Conservation (phyloP, 1,284 basidiomycete species). For the Pyrrhoderma lamaoense region DNA sequence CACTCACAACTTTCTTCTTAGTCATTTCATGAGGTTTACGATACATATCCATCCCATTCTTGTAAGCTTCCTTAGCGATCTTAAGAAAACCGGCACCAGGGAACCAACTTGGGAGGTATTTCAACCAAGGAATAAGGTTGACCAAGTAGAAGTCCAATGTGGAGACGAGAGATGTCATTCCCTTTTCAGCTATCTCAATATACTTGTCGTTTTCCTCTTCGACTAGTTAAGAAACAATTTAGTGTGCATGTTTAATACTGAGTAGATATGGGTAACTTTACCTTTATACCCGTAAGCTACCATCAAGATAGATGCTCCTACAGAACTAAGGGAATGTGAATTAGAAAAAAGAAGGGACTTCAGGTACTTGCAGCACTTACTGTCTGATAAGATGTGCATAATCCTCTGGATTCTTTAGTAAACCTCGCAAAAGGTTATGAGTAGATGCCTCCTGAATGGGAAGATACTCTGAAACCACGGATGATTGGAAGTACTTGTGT, state of each 20-base stretch:
- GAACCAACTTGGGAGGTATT: conserved; percentile 20
- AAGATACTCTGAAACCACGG: conserved; percentile 18
- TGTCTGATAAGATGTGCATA: conserved; percentile 23
- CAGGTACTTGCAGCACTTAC: too few relatives aligned
- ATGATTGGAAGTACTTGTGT: conserved; percentile 22
- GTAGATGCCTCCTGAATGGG: neutral
- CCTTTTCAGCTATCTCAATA: neutral
- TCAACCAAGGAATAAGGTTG: conserved; percentile 2
- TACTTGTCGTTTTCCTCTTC: conserved; percentile 5
- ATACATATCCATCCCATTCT: conserved; percentile 12
- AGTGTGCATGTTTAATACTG: conserved; percentile 5
- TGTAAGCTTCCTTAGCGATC: neutral
- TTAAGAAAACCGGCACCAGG: conserved; percentile 19
- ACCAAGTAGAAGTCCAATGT: conserved; percentile 9
- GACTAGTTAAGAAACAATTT: conserved; percentile 2
- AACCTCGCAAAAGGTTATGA: conserved; percentile 20
- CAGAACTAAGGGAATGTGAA: conserved; percentile 1
- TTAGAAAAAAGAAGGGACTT: conserved; percentile 2
- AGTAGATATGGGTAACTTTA: neutral
- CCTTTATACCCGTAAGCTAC: conserved; percentile 12
- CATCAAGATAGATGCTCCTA: conserved; percentile 12
- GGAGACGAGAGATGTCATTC: neutral
- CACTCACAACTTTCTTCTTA: conserved; percentile 11
- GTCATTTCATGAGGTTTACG: conserved; percentile 9
- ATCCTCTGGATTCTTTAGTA: conserved; percentile 22